Conservation (phyloP, 2,329 filamentous ascomycete species). For the Fusarium solani-melongenae region DNA sequence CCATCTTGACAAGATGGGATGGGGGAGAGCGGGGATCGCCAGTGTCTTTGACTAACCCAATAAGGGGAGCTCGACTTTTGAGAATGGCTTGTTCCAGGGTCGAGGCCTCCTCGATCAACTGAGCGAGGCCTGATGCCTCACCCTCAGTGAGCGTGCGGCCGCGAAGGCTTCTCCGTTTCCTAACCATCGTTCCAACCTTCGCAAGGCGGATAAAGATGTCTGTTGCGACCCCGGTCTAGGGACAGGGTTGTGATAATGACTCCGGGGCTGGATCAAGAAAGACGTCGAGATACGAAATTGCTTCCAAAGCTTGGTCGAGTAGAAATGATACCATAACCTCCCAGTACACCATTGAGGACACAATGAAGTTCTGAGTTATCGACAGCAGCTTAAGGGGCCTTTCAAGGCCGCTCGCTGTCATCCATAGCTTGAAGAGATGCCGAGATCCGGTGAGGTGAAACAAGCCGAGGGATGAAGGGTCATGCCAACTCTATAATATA, state of each 20-base stretch:
- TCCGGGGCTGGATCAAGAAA: neutral
- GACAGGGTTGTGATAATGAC: neutral
- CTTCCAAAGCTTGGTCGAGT: neutral
- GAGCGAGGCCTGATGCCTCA: neutral
- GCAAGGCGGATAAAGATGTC: neutral
- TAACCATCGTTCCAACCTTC: neutral
- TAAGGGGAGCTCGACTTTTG: neutral
- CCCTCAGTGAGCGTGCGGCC: neutral
- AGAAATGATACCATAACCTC: neutral
- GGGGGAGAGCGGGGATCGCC: neutral
- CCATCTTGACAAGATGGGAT: neutral
- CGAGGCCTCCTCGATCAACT: neutral
- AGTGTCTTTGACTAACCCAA: neutral
- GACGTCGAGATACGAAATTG: neutral
- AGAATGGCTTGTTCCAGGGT: neutral
- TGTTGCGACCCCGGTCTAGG: neutral
- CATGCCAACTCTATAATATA: neutral
- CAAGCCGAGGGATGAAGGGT: neutral
- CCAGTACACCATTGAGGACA: neutral
- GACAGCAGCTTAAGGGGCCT: neutral
- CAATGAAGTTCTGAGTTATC: neutral
- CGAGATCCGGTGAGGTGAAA: neutral
- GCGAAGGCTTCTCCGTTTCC: neutral
- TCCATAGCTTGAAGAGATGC: neutral
- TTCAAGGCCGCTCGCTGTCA: neutral